These are phyloP conservation scores for Sindora glabra DNA, from an alignment of 306 rosid species.

Conservation along the genomic window DNA sequence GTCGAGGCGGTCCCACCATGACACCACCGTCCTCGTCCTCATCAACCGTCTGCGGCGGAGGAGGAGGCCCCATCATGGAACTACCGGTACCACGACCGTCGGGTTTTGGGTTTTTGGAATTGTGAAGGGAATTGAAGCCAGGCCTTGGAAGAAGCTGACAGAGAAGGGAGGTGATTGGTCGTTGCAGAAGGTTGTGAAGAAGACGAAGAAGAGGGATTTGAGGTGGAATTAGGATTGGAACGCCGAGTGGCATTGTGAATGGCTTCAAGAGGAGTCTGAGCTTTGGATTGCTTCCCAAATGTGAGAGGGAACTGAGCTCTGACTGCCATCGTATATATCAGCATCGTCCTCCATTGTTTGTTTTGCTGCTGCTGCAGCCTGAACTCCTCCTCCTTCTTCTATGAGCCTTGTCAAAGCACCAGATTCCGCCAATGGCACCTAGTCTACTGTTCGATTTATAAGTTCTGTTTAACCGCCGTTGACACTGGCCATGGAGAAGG, in stretches of 20 bases:
- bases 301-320: conserved; percentile 76
- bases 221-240: conserved; percentile 3
- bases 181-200: conserved; percentile 3
- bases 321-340: conserved; percentile 63
- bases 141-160: conserved; percentile 65
- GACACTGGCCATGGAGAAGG: no score
- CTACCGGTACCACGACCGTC: background rate
- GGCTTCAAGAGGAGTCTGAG: conserved; percentile 73
- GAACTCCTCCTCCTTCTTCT: no score
- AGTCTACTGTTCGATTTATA: no score
- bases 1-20: conserved; percentile 26
- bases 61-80: conserved; percentile 13
- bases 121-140: conserved; percentile 62
- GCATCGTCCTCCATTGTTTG: conserved; percentile 55
- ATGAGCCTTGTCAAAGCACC: no score
- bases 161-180: conserved; percentile 35
- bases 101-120: conserved; percentile 39
- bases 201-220: conserved; percentile 8
- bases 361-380: no score
- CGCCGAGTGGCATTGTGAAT: conserved; percentile 86
- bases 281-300: conserved; percentile 83
- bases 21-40: conserved; percentile 10
- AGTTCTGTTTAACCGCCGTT: no score
- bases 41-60: conserved; percentile 1
- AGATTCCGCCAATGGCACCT: no score